These are phyloP conservation scores for Blastobotrys arbuscula DNA, from an alignment of 1,139 yeast species.

Conservation along the genomic window DNA sequence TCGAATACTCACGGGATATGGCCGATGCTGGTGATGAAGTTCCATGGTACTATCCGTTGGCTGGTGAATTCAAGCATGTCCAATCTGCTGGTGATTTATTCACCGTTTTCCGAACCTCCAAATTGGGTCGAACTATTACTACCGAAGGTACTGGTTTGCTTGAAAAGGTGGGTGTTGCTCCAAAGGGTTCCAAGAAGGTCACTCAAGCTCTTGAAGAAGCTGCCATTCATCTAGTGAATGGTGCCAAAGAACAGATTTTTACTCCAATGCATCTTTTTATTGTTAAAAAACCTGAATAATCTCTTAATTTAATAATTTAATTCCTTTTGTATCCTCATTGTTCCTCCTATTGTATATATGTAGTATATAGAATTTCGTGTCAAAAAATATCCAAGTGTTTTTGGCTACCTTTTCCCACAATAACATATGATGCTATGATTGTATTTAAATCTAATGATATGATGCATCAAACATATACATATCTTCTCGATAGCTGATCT, in stretches of 20 bases:
- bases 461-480: no score
- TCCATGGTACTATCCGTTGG: conserved; percentile 97
- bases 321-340: no score
- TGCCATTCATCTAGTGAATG: conserved; percentile 89
- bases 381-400: no score
- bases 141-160: conserved; percentile 71
- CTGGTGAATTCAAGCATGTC: conserved; percentile 87
- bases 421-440: no score
- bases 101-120: conserved; percentile 86
- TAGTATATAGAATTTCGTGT: no score
- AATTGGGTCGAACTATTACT: conserved; percentile 78
- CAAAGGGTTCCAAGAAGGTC: conserved; percentile 88
- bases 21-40: conserved; percentile 78
- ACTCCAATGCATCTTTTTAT: conserved; percentile 96
- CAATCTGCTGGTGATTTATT: conserved; percentile 73
- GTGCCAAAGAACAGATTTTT: conserved; percentile 83
- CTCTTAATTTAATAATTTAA: no score
- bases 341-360: no score
- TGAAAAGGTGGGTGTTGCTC: conserved; percentile 85
- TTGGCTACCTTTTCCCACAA: no score
- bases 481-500: no score
- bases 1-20: conserved; percentile 69
- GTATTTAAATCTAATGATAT: no score
- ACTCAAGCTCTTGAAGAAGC: conserved; percentile 94
- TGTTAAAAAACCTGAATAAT: conserved; percentile 65